These are phyloP conservation scores for Nitzschia putrida DNA, from an alignment of 108 stramenopile species.

Conservation along the genomic window DNA sequence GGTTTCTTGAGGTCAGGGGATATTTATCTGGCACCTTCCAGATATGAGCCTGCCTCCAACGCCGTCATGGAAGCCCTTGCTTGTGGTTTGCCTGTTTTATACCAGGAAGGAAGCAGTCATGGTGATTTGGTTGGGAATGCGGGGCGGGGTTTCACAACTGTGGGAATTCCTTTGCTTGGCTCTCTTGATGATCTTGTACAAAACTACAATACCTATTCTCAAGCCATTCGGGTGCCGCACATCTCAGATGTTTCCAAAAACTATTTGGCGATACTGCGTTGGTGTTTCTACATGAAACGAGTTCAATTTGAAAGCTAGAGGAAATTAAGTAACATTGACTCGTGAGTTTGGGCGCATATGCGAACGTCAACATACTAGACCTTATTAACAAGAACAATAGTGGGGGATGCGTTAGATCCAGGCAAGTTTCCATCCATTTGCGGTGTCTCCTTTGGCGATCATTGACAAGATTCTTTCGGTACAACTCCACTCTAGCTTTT, in stretches of 20 bases:
- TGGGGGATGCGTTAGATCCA: no score
- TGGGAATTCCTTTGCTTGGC: not conserved
- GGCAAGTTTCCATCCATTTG: no score
- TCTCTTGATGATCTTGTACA: conserved; percentile 10
- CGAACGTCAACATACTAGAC: no score
- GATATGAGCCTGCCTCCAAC: conserved; percentile 27
- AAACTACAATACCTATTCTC: not conserved
- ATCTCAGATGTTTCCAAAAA: conserved; percentile 5
- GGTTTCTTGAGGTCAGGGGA: conserved; percentile 24
- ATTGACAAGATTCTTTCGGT: no score
- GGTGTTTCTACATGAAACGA: conserved; percentile 33
- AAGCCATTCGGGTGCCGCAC: conserved; percentile 15
- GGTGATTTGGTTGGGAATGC: conserved; percentile 20
- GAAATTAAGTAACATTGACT: no score
- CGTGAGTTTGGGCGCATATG: no score
- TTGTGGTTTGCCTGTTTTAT: conserved; percentile 22
- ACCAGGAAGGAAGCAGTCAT: conserved; percentile 30
- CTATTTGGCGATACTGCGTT: conserved; percentile 22
- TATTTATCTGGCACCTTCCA: conserved; percentile 24
- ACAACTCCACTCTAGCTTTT: no score
- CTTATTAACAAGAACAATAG: no score
- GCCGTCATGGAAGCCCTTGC: conserved; percentile 29
- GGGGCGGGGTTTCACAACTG: conserved; percentile 6
- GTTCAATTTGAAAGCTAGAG: not conserved
- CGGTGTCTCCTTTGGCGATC: no score